Evolutionary conservation across 176 grass and related monocot genomes (phyloP).

Genomic region (Zoysia pacifica): DNA sequence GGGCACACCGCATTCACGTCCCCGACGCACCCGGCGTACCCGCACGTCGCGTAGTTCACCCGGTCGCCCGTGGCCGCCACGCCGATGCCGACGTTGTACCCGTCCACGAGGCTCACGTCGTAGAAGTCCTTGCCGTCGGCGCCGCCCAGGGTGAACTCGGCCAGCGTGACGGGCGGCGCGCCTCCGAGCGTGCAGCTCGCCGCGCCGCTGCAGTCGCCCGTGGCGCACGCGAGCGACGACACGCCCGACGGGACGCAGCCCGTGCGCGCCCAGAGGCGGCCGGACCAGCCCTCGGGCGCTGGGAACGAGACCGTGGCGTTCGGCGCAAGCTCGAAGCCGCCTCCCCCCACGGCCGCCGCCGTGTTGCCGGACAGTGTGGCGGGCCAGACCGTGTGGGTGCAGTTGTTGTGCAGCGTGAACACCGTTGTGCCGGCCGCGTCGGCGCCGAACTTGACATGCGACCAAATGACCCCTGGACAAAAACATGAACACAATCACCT

Average conservation of each 20-base stretch:
- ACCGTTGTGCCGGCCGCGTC: constrained; percentile 44
- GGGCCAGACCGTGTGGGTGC: constrained; percentile 64
- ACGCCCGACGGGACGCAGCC: constrained; percentile 34
- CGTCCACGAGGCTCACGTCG: constrained; percentile 83
- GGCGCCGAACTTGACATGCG: neutral
- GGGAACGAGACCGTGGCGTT: constrained; percentile 60
- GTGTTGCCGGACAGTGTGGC: constrained; percentile 75
- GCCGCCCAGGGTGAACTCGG: constrained; percentile 77
- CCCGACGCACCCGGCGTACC: constrained; percentile 74
- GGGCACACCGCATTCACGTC: constrained; percentile 81
- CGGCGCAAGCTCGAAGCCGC: constrained; percentile 66
- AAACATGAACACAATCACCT: neutral
- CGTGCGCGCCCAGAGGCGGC: constrained; percentile 77
- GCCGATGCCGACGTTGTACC: constrained; percentile 86
- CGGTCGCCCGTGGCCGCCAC: constrained; percentile 41
- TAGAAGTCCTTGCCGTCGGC: constrained; percentile 79
- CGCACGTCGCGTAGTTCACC: constrained; percentile 51
- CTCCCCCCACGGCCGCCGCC: constrained; percentile 49
- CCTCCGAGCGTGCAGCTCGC: constrained; percentile 62
- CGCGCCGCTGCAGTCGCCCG: constrained; percentile 68
- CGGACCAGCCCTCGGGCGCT: constrained; percentile 61
- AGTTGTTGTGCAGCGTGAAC: constrained; percentile 84
- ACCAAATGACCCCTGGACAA: constrained; percentile 30
- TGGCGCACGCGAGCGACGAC: constrained; percentile 42
- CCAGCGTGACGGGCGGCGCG: constrained; percentile 62